Evolutionary conservation across 208 protist species (phyloP), one percentile per base, ranked within the genome.

Genomic region (Vickermania ingenoplastis): DNA sequence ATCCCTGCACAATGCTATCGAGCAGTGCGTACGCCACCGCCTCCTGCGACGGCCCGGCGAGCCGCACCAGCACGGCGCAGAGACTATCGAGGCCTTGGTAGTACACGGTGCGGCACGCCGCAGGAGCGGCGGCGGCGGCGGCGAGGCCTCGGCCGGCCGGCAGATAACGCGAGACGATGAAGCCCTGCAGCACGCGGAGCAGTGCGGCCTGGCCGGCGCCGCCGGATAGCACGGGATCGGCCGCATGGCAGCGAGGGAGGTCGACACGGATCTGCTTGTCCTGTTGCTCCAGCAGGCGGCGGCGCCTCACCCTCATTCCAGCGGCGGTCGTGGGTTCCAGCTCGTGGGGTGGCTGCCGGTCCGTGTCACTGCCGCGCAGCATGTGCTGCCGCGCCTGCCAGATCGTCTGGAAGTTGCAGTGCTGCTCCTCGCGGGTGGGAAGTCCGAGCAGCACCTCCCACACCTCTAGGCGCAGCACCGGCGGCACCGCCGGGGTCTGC

Each of bases 71-170:
- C 41, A 95, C 75, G 23, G 96, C 88, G 23, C 74, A 79, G 1
- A 98, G 67, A 60, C 88, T 97, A 63, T 98, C 95, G 4, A 98
- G 53, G 0, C 95, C 95, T 67, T 97, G 93, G 93, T 93, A 98
- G 69, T 97, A 98, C 41, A 81, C 66, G 3, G 30, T 41, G 17
- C 2, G 3, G 41, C 30, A 24, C 55, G 1, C 65, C 53, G 45
- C 30, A 30, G 29, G 7, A 64, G 30, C 11, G 11, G 17, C 5
- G 2, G 30, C 21, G 17, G 36, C 36, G 17, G 36, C 7, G 36
- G 36, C 11, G 36, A 45, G 36, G 17, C 11, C 11, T n/a, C 36
- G 36, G 36, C 36, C 17, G 36, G 36, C 11, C 7, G 17, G 36
- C 11, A 45, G 36, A 45, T 45, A 45, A 7, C 36, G 36, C 7